Percentiles rank a stretch among this genome's conserved stretches.
phyloP scores from a whole-genome alignment of 148 eudicot species.

The Spergularia marina region DNA sequence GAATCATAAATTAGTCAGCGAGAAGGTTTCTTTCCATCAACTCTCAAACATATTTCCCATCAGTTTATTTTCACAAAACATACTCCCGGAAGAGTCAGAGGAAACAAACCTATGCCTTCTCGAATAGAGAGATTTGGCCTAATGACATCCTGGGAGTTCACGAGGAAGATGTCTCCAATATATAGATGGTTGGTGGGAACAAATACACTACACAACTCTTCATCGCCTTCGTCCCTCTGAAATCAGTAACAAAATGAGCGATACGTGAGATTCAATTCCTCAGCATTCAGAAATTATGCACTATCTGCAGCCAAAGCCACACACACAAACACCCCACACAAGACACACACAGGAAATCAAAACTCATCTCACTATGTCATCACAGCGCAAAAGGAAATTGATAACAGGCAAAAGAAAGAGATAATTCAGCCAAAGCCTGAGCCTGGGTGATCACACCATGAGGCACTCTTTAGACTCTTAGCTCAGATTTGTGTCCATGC shows the following conservation, averaged over 20 bases:
- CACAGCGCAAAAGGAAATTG: no score
- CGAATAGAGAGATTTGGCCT: slow-evolving; percentile 91
- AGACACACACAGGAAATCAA: no score
- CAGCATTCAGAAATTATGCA: not conserved
- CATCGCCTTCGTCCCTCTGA: slow-evolving; percentile 83
- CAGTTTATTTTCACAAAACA: not conserved
- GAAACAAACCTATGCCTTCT: slow-evolving; percentile 76
- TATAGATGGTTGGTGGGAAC: slow-evolving; percentile 92
- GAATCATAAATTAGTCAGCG: no score
- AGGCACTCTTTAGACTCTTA: not conserved
- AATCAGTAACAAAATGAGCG: slow-evolving; percentile 13
- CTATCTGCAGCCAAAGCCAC: no score
- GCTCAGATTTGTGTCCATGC: not conserved
- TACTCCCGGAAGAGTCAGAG: not conserved
- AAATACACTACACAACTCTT: slow-evolving; percentile 87
- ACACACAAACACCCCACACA: no score
- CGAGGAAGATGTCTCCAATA: slow-evolving; percentile 80
- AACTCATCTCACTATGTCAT: no score
- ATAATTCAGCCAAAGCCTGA: not conserved
- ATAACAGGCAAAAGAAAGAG: not conserved
- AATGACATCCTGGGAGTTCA: slow-evolving; percentile 73
- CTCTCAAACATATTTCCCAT: no score
- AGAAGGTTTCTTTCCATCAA: no score
- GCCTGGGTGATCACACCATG: not conserved
- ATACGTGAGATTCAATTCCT: not conserved